Evolutionary conservation across 2,329 filamentous ascomycete species (phyloP).

Genomic region (Diaporthe capsici): DNA sequence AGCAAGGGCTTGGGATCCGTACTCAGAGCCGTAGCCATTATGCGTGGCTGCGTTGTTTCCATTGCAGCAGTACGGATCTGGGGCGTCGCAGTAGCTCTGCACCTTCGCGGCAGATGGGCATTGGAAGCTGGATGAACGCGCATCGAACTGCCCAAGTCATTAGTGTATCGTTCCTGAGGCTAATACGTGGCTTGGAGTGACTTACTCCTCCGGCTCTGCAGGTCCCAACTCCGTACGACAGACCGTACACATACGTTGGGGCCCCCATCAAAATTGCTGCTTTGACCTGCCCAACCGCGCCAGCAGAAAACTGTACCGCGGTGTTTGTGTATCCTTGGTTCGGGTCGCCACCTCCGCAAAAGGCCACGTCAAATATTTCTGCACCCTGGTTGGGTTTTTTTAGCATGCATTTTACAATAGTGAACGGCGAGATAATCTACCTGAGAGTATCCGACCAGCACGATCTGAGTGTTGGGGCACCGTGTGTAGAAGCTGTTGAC

Average conservation of each 20-base stretch:
- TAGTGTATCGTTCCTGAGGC: neutral
- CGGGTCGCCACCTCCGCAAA: slow-evolving; percentile 71
- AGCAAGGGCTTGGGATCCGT: slow-evolving; percentile 69
- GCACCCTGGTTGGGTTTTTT: slow-evolving; percentile 61
- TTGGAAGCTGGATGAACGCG: slow-evolving; percentile 68
- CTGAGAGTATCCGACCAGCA: slow-evolving; percentile 75
- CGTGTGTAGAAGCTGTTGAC: slow-evolving; percentile 70
- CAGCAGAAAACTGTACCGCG: slow-evolving; percentile 58
- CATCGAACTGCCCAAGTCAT: slow-evolving; percentile 66
- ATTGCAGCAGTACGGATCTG: slow-evolving; percentile 77
- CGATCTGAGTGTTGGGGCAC: slow-evolving; percentile 70
- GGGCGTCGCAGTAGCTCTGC: slow-evolving; percentile 74
- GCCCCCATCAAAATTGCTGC: slow-evolving; percentile 77
- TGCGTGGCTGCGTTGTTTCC: slow-evolving; percentile 72
- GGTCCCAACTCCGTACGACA: slow-evolving; percentile 73
- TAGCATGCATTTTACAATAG: neutral
- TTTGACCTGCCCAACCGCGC: slow-evolving; percentile 69
- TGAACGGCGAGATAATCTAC: slow-evolving; percentile 49
- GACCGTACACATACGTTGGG: slow-evolving; percentile 68
- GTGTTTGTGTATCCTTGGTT: slow-evolving; percentile 61
- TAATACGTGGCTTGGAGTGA: slow-evolving; percentile 36
- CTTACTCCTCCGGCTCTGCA: slow-evolving; percentile 70
- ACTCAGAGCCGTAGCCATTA: slow-evolving; percentile 74
- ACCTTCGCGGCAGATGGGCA: slow-evolving; percentile 68
- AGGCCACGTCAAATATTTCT: slow-evolving; percentile 74